Evolutionary conservation across 176 grass and related monocot species (phyloP).

Genomic region (Ensete ventricosum): DNA sequence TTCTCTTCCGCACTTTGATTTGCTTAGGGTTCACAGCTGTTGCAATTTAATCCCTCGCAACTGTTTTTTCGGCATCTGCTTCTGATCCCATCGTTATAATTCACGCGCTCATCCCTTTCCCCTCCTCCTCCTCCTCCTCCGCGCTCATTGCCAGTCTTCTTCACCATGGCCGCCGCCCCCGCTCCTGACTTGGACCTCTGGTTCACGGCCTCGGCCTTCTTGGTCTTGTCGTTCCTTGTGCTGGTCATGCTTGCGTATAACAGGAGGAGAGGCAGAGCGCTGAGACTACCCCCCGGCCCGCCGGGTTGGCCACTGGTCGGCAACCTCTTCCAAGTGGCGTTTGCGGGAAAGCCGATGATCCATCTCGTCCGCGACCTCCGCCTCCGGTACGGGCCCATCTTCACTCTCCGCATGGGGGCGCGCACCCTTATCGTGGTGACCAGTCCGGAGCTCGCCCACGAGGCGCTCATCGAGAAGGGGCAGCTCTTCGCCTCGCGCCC

Average conservation of each 20-base stretch:
- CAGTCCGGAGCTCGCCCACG: constrained; percentile 61
- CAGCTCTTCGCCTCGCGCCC: constrained; percentile 60
- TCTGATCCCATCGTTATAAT: neutral
- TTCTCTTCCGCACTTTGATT: no score
- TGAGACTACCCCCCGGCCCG: constrained; percentile 55
- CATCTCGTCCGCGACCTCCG: constrained; percentile 58
- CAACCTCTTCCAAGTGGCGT: constrained; percentile 76
- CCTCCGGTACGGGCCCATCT: constrained; percentile 55
- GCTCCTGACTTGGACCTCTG: neutral
- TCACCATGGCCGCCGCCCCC: neutral
- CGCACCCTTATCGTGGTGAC: constrained; percentile 71
- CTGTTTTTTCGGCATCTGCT: neutral
- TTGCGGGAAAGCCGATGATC: constrained; percentile 78
- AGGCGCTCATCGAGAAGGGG: constrained; percentile 65
- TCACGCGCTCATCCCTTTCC: neutral
- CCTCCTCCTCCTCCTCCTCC: neutral
- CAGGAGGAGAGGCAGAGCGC: constrained; percentile 24
- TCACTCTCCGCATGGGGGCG: constrained; percentile 78
- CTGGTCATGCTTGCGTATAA: constrained; percentile 12
- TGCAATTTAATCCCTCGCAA: neutral
- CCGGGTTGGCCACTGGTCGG: constrained; percentile 61
- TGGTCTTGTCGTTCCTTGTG: neutral
- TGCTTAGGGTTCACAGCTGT: neutral
- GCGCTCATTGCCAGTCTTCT: neutral
- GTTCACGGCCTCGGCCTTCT: constrained; percentile 1